Evolutionary conservation across 1,284 basidiomycete genomes (phyloP), one percentile per base, ranked within the genome.

Genomic region (Tylopilus sp.): DNA sequence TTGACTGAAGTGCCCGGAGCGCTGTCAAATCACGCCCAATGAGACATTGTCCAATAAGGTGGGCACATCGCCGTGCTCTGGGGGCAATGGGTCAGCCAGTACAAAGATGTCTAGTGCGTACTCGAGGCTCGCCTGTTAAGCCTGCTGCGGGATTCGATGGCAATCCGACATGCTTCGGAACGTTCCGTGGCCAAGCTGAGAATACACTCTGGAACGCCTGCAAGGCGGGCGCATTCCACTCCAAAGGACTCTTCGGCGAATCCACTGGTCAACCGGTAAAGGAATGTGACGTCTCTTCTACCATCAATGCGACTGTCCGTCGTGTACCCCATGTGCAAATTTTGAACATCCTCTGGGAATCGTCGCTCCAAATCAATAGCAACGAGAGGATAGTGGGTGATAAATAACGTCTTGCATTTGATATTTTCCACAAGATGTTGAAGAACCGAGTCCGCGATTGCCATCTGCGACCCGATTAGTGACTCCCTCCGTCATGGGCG

Each of bases 341-440:
- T 92, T 54, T 82, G 75, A 26, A 95, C 73, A 13, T 81, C 74
- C 7, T 56, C 49, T 1, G 82, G 79, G 61, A 77, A 83, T 50
- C 71, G 74, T 26, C 71, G 71, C 55, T 78, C 76, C 11, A 84
- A 57, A 36, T 79, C 79, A 46, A 76, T 70, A 48, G 86, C 79
- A 47, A 92, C 71, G 58, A 84, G 73, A 1, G 92, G 92, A 60
- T 95, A 97, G 63, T 97, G 93, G 0, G 93, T 97, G 57, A 96
- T 93, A 66, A 97, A 97, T n/a, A 96, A 70, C 0, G 91, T 92
- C 65, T 88, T 89, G 72, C 86, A 87, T 54, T 77, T 77, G 23
- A 76, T 77, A 0, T 66, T 68, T 56, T 78, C 68, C 3, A 88
- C 76, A 4, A 96, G 74, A 51, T 92, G 80, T 42, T 89, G 79